Evolutionary conservation across 768 basidiomycete species (phyloP).

Genomic region (Naganishia randhawae): DNA sequence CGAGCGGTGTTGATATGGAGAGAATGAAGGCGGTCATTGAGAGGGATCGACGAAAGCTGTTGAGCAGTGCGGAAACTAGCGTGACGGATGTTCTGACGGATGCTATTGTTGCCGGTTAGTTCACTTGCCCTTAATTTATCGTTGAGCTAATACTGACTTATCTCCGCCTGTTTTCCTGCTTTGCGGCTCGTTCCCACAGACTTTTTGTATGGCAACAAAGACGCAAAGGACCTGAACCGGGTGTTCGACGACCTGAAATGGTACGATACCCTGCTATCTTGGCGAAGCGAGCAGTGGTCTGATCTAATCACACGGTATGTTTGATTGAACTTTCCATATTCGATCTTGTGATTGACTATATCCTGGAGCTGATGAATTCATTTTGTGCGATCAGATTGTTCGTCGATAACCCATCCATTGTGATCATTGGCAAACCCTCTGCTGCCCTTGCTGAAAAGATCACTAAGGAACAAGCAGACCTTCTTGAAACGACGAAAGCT

Average conservation of each 20-base stretch:
- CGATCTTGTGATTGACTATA: neutral
- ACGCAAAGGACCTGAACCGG: conserved; percentile 71
- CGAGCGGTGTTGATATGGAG: conserved; percentile 80
- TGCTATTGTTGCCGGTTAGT: conserved; percentile 44
- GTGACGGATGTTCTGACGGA: conserved; percentile 40
- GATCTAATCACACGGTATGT: conserved; percentile 57
- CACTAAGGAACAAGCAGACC: conserved; percentile 72
- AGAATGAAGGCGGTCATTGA: conserved; percentile 81
- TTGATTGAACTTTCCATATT: conserved; percentile 57
- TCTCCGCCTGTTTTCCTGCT: neutral
- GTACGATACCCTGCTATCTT: conserved; percentile 64
- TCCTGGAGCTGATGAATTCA: neutral
- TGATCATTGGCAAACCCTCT: conserved; percentile 85
- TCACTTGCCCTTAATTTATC: neutral
- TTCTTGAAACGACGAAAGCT: conserved; percentile 66
- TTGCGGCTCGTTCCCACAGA: conserved; percentile 51
- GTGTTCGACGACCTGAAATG: conserved; percentile 75
- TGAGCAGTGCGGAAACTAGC: conserved; percentile 46
- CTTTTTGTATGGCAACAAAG: conserved; percentile 76
- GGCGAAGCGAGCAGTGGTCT: conserved; percentile 74
- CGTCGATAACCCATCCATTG: conserved; percentile 65
- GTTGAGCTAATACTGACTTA: neutral
- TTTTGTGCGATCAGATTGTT: conserved; percentile 62
- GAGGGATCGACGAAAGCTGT: conserved; percentile 77
- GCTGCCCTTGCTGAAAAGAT: conserved; percentile 73